Conservation (phyloP, 2,329 filamentous ascomycete genomes). For the Diaporthe vexans region DNA sequence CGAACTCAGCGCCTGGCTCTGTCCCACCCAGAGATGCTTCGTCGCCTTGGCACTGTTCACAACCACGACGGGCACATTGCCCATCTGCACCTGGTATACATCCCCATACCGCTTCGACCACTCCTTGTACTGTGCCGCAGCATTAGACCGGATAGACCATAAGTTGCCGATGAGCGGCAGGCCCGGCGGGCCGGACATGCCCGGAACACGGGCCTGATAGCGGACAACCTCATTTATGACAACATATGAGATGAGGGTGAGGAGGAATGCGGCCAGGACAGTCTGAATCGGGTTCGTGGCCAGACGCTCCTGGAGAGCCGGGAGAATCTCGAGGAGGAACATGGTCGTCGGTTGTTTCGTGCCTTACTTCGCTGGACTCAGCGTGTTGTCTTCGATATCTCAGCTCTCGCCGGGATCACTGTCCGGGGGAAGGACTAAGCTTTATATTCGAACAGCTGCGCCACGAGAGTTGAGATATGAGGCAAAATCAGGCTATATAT, state of each 20-base stretch:
- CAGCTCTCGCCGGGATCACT: neutral
- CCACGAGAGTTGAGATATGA: neutral
- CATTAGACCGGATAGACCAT: conserved; percentile 66
- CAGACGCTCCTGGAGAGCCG: neutral
- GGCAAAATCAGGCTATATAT: too few species aligned
- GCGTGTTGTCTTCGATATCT: neutral
- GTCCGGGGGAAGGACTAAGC: neutral
- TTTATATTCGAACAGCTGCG: neutral
- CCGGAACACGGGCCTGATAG: conserved; percentile 57
- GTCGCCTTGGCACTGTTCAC: conserved; percentile 77
- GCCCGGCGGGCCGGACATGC: conserved; percentile 63
- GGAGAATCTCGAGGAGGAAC: neutral
- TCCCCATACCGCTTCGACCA: conserved; percentile 50
- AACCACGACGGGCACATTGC: conserved; percentile 71
- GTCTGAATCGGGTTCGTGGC: conserved; percentile 17
- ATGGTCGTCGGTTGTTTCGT: neutral
- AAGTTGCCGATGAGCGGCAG: conserved; percentile 69
- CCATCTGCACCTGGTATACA: conserved; percentile 53
- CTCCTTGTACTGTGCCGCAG: conserved; percentile 65
- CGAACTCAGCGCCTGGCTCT: conserved; percentile 75
- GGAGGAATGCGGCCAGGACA: neutral
- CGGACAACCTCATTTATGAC: conserved; percentile 65
- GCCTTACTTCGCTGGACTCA: neutral
- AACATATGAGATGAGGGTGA: conserved; percentile 58
- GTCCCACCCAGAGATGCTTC: conserved; percentile 74